Conservation (phyloP, 2,329 filamentous ascomycete species). For the Colletotrichum musicola region DNA sequence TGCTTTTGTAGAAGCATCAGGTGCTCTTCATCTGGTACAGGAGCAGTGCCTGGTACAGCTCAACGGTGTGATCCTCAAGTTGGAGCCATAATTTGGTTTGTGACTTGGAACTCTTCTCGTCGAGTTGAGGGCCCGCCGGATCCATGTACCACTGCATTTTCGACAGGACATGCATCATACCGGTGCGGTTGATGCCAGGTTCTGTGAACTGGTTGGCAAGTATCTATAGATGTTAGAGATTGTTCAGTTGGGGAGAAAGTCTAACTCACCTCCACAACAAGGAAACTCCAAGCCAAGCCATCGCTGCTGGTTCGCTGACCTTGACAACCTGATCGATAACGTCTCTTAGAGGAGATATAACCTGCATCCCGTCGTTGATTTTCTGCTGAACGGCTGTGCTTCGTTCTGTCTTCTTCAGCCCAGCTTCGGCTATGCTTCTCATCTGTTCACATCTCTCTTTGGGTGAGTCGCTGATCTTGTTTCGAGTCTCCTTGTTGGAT, state of each 20-base stretch:
- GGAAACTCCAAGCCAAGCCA: conserved; percentile 53
- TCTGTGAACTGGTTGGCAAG: conserved; percentile 47
- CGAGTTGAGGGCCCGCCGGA: conserved; percentile 46
- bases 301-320: conserved; percentile 48
- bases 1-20: conserved; percentile 43
- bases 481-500: not conserved
- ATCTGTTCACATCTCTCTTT: conserved; percentile 44
- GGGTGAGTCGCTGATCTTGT: not conserved
- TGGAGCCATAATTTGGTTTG: conserved; percentile 32
- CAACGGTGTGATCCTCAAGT: conserved; percentile 45
- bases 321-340: conserved; percentile 45
- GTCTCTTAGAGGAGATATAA: conserved; percentile 43
- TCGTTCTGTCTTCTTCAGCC: conserved; percentile 45
- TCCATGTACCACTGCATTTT: conserved; percentile 55
- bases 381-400: conserved; percentile 43
- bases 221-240: conserved; percentile 42
- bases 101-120: conserved; percentile 32
- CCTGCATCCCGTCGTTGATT: conserved; percentile 43
- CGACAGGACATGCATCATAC: conserved; percentile 51
- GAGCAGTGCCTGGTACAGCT: conserved; percentile 55
- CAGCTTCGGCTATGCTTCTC: conserved; percentile 45
- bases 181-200: conserved; percentile 47
- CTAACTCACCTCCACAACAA: conserved; percentile 48
- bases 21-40: conserved; percentile 56
- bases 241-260: not conserved